Evolutionary conservation across 1,284 basidiomycete species (phyloP).

Genomic region (Ustilago crameri): DNA sequence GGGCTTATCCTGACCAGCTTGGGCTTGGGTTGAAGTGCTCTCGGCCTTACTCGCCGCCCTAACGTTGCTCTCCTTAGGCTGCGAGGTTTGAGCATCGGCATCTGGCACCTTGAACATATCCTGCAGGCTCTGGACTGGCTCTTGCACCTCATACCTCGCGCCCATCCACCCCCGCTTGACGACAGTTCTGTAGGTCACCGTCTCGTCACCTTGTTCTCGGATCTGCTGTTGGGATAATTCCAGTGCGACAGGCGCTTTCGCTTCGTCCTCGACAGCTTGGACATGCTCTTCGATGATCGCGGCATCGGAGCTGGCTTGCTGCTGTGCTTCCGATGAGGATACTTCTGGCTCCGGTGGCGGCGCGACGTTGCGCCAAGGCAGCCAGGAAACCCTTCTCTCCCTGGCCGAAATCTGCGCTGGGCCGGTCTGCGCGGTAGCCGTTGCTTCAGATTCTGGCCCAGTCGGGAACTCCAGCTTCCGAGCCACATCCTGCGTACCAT

Average conservation of each 20-base stretch:
- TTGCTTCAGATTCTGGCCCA: slow-evolving; percentile 23
- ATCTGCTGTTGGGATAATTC: not conserved
- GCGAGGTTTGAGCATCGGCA: not conserved
- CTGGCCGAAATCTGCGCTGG: slow-evolving; percentile 3
- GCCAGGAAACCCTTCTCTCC: slow-evolving; percentile 33
- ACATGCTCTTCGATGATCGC: not conserved
- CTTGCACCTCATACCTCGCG: slow-evolving; percentile 41
- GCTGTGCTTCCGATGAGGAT: not conserved
- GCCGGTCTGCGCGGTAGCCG: slow-evolving; percentile 14
- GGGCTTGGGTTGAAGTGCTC: not conserved
- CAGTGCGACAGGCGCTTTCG: not conserved
- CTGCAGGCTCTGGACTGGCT: slow-evolving; percentile 12
- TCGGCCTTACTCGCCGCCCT: not conserved
- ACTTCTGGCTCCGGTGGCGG: not conserved
- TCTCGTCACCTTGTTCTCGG: slow-evolving; percentile 6
- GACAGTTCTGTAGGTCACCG: slow-evolving; percentile 36
- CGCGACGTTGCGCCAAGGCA: slow-evolving; percentile 42
- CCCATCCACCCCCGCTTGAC: slow-evolving; percentile 53
- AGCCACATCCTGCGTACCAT: not conserved
- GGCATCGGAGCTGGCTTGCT: not conserved
- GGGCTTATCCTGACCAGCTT: not conserved
- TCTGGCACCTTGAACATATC: slow-evolving; percentile 10
- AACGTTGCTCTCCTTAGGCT: not conserved
- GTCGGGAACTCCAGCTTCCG: slow-evolving; percentile 5
- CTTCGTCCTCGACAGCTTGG: not conserved